These are phyloP conservation scores for Mortierella sp. DNA, from an alignment of 371 early-diverging fungal species.

Conservation along the genomic window DNA sequence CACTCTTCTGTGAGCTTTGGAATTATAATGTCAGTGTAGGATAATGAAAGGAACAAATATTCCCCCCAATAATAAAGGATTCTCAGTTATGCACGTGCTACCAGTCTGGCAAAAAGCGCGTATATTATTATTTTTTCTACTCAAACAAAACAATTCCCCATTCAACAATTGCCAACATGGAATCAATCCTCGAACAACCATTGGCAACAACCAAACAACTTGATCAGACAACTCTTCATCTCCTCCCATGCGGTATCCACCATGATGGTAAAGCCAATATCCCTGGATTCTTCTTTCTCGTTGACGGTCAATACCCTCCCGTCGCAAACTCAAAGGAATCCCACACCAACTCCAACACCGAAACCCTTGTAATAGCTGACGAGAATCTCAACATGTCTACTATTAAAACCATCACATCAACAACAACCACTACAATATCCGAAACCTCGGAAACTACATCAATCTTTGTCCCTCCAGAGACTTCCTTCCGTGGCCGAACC, in stretches of 20 bases:
- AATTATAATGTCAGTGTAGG: too few species aligned
- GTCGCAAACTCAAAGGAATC: not conserved
- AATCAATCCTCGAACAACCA: conserved; percentile 52
- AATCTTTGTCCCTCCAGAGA: conserved; percentile 27
- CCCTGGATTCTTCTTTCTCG: conserved; percentile 41
- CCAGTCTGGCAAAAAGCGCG: too few species aligned
- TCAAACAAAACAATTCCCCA: not conserved
- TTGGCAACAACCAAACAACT: conserved; percentile 6
- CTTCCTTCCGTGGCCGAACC: conserved; percentile 47
- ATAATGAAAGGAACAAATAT: too few species aligned
- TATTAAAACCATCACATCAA: not conserved
- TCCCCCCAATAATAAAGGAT: too few species aligned
- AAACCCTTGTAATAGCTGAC: too few species aligned
- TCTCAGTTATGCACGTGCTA: too few species aligned
- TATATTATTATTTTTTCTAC: not conserved
- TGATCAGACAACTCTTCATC: conserved; percentile 41
- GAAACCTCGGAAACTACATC: conserved; percentile 2
- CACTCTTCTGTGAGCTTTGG: too few species aligned
- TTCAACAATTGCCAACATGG: conserved; percentile 18
- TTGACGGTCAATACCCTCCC: conserved; percentile 38
- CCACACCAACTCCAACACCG: not conserved
- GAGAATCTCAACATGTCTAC: not conserved
- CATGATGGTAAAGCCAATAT: conserved; percentile 55
- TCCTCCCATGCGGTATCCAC: conserved; percentile 51
- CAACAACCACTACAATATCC: not conserved